Conservation (phyloP, 495 filamentous ascomycete species). For the Daldinia caldariorum region DNA sequence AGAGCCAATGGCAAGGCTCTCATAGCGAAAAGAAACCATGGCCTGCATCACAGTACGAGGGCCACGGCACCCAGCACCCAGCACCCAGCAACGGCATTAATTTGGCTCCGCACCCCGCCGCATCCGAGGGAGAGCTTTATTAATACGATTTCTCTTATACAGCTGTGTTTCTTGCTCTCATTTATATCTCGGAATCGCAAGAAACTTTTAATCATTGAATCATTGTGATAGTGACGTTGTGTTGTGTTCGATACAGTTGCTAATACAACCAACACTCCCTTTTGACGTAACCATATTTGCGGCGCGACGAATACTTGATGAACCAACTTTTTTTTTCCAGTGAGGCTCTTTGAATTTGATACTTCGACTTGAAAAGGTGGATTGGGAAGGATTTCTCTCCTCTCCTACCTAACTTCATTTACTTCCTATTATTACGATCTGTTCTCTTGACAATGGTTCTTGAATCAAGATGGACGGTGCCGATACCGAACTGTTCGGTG, state of each 20-base stretch:
- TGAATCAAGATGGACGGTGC: constrained; percentile 55
- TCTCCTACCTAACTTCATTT: background rate
- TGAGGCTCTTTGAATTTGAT: background rate
- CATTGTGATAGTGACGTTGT: background rate
- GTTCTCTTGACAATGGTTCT: constrained; percentile 48
- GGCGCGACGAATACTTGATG: background rate
- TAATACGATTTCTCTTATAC: background rate
- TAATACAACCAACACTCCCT: background rate
- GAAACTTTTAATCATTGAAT: background rate
- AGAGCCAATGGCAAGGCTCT: constrained; percentile 21
- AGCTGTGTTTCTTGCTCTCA: background rate
- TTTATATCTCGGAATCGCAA: background rate
- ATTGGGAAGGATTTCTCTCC: background rate
- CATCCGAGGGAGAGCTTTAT: background rate
- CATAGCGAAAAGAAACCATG: constrained; percentile 21
- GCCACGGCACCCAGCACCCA: constrained; percentile 15
- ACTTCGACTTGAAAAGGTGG: background rate
- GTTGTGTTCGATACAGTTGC: background rate
- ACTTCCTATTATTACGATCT: background rate
- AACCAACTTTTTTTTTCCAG: background rate
- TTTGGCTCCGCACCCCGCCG: constrained; percentile 12
- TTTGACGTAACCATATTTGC: background rate
- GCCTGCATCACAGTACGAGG: constrained; percentile 5
- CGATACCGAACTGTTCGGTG: constrained; percentile 49
- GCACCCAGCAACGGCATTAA: background rate